phyloP scores from a whole-genome alignment of 2,329 filamentous ascomycete species.

The Colletotrichum siamense region DNA sequence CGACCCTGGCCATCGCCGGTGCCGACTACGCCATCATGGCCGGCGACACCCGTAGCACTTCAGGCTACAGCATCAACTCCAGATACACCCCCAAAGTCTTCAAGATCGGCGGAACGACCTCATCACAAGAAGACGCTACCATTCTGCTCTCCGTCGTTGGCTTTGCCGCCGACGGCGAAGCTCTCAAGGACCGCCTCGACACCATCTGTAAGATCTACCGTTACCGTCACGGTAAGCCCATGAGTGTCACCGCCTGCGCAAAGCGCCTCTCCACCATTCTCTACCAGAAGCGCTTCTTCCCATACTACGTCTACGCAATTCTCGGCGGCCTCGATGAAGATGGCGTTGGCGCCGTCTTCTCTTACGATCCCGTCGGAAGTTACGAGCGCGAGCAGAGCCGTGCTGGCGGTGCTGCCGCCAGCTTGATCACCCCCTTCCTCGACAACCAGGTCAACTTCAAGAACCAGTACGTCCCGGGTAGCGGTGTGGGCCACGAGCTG shows the following conservation, averaged over 20 bases:
- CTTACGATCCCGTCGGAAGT: constrained; percentile 96
- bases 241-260: constrained; percentile 92
- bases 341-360: constrained; percentile 92
- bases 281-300: constrained; percentile 98
- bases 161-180: constrained; percentile 93
- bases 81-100: constrained; percentile 95
- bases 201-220: constrained; percentile 98
- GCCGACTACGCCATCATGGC: constrained; percentile 95
- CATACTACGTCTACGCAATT: constrained; percentile 96
- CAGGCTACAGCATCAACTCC: constrained; percentile 99
- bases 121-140: constrained; percentile 82
- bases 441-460: constrained; percentile 99
- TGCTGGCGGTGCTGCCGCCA: constrained; percentile 89
- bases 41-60: constrained; percentile 93
- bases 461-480: constrained; percentile 93
- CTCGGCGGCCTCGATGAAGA: constrained; percentile 94
- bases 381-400: constrained; percentile 98
- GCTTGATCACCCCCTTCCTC: constrained; percentile 97
- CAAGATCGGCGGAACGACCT: constrained; percentile 90
- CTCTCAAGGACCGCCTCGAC: constrained; percentile 92
- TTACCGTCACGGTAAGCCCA: constrained; percentile 96
- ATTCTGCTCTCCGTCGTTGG: constrained; percentile 94
- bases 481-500: constrained; percentile 82
- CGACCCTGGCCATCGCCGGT: constrained; percentile 92
- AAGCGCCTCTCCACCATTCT: constrained; percentile 94